These are phyloP conservation scores for Trichosporon asahii DNA, from an alignment of 1,284 basidiomycete genomes.

Conservation along the genomic window DNA sequence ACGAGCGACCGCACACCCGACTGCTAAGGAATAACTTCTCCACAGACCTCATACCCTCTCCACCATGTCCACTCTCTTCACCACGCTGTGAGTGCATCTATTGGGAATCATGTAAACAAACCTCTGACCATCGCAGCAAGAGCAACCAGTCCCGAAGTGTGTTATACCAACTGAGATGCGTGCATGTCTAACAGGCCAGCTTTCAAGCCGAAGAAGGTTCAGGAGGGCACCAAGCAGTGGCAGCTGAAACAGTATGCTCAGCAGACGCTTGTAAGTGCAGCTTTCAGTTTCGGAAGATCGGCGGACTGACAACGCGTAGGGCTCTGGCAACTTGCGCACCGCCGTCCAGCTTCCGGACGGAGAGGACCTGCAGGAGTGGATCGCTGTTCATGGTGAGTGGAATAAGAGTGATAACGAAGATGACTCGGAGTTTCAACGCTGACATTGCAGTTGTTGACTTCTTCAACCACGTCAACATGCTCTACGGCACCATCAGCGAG, in stretches of 20 bases:
- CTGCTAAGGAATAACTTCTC: not conserved
- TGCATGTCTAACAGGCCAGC: slow-evolving; percentile 47
- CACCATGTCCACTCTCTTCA: slow-evolving; percentile 44
- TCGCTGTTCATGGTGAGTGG: slow-evolving; percentile 84
- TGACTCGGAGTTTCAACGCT: too few relatives aligned
- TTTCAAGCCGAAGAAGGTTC: slow-evolving; percentile 95
- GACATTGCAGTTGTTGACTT: slow-evolving; percentile 74
- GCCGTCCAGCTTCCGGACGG: slow-evolving; percentile 91
- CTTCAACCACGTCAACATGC: slow-evolving; percentile 94
- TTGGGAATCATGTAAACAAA: not conserved
- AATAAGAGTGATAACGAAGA: too few relatives aligned
- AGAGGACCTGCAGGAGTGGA: slow-evolving; percentile 92
- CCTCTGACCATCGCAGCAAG: slow-evolving; percentile 39
- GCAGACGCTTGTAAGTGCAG: slow-evolving; percentile 71
- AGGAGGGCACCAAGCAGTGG: slow-evolving; percentile 94
- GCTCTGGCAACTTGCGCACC: slow-evolving; percentile 84
- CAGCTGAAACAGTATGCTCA: slow-evolving; percentile 96
- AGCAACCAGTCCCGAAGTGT: slow-evolving; percentile 44
- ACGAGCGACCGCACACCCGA: not conserved
- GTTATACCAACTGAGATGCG: not conserved
- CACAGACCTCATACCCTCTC: not conserved
- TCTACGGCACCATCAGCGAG: slow-evolving; percentile 92
- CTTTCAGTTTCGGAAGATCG: not conserved
- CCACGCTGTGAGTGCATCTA: slow-evolving; percentile 31
- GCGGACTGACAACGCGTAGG: slow-evolving; percentile 56